phyloP scores from a whole-genome alignment of 2,329 filamentous ascomycete genomes.

The Metarhizium album region DNA sequence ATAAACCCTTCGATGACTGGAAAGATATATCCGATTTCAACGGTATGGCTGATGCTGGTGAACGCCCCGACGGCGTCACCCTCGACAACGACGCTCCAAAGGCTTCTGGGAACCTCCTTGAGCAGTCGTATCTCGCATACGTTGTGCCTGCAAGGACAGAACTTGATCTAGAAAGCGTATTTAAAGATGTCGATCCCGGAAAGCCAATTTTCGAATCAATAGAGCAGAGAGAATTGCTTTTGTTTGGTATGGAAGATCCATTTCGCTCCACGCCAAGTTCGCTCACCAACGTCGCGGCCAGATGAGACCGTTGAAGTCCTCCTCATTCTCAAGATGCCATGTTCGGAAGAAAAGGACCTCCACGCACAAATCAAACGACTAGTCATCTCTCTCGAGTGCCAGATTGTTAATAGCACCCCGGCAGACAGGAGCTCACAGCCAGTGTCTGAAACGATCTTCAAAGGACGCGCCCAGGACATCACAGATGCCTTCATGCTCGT shows the following conservation, averaged over 20 bases:
- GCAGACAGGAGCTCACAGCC: slow-evolving; percentile 36
- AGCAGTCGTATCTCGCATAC: slow-evolving; percentile 49
- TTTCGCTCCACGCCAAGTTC: not conserved
- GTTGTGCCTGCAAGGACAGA: slow-evolving; percentile 47
- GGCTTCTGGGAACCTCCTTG: slow-evolving; percentile 33
- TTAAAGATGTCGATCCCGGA: slow-evolving; percentile 32
- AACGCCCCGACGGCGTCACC: slow-evolving; percentile 13
- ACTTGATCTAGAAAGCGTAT: slow-evolving; percentile 40
- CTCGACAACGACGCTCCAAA: slow-evolving; percentile 10
- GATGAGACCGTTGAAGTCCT: slow-evolving; percentile 65
- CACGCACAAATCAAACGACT: slow-evolving; percentile 50
- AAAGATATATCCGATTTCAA: not conserved
- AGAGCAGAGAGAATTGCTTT: slow-evolving; percentile 51
- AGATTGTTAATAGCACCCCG: slow-evolving; percentile 47
- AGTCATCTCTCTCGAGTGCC: slow-evolving; percentile 55
- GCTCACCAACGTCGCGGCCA: slow-evolving; percentile 29
- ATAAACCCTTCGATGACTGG: slow-evolving; percentile 10
- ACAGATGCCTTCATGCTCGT: slow-evolving; percentile 40
- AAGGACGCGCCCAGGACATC: slow-evolving; percentile 37
- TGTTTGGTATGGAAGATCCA: slow-evolving; percentile 50
- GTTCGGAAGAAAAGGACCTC: slow-evolving; percentile 44
- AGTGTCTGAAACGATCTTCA: slow-evolving; percentile 50
- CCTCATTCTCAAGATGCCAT: slow-evolving; percentile 55
- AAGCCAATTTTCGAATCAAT: slow-evolving; percentile 45
- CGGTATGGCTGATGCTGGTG: slow-evolving; percentile 13